phyloP scores from a whole-genome alignment of 2,329 filamentous ascomycete genomes.

The Pseudogymnoascus sp. region DNA sequence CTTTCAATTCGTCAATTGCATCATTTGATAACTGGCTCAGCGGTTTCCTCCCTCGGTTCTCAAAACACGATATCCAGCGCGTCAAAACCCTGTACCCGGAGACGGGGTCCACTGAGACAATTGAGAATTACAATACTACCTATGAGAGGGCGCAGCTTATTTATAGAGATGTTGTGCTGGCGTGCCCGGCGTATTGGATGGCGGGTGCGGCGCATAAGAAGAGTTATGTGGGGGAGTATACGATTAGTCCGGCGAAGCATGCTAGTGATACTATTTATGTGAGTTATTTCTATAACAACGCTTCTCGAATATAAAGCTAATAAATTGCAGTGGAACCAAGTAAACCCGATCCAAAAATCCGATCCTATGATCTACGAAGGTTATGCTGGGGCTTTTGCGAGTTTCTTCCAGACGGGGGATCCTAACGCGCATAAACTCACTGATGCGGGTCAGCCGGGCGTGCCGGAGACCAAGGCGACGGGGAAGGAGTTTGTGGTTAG shows the following conservation, averaged over 20 bases:
- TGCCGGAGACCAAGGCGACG: conserved; percentile 31
- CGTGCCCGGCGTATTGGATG: conserved; percentile 53
- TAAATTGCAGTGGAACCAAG: conserved; percentile 42
- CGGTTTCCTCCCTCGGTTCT: conserved; percentile 44
- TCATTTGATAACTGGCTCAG: conserved; percentile 45
- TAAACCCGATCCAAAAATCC: conserved; percentile 42
- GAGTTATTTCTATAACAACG: too few relatives aligned
- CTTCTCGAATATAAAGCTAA: neutral
- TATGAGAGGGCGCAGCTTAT: conserved; percentile 46
- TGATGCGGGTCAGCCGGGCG: conserved; percentile 31
- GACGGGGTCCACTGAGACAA: conserved; percentile 35
- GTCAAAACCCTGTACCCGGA: conserved; percentile 40
- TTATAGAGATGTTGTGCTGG: conserved; percentile 49
- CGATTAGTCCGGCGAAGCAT: conserved; percentile 49
- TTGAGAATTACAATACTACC: conserved; percentile 39
- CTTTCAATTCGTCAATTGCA: conserved; percentile 41
- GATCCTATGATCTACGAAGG: conserved; percentile 47
- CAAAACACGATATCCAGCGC: conserved; percentile 29
- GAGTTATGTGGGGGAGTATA: conserved; percentile 51
- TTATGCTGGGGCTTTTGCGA: conserved; percentile 49
- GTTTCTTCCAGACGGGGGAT: conserved; percentile 50
- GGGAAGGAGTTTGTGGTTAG: conserved; percentile 43
- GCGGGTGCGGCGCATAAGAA: conserved; percentile 34
- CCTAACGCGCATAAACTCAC: conserved; percentile 50
- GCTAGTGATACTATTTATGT: conserved; percentile 49